A percentile compares a stretch with the other conserved stretches of the same genome.
phyloP scores from a whole-genome alignment of 1,139 yeast species.

The Geotrichum cucujoidarum region DNA sequence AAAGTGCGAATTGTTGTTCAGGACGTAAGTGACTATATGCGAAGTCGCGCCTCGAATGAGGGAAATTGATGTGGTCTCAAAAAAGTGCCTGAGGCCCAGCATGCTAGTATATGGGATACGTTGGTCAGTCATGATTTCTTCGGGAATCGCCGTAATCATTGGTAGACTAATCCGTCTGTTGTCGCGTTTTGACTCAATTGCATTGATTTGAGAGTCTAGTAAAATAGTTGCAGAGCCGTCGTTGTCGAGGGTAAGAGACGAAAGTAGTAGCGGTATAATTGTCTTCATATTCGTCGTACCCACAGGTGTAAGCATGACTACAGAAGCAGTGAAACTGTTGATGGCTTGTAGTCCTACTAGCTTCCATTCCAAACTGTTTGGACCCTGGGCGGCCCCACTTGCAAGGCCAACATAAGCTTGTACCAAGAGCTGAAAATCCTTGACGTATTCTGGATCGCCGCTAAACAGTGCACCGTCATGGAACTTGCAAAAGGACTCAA shows the following conservation, averaged over 20 bases:
- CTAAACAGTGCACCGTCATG: slow-evolving; percentile 66
- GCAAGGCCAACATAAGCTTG: slow-evolving; percentile 1
- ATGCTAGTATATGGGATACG: slow-evolving; percentile 23
- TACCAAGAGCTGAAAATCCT: slow-evolving; percentile 44
- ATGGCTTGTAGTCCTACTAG: slow-evolving; percentile 46
- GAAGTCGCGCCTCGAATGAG: slow-evolving; percentile 38
- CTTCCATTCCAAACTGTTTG: slow-evolving; percentile 48
- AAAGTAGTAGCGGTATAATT: slow-evolving; percentile 43
- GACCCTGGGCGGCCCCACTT: slow-evolving; percentile 38
- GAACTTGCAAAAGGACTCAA: slow-evolving; percentile 55
- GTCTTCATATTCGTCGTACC: slow-evolving; percentile 40
- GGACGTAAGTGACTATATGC: slow-evolving; percentile 34
- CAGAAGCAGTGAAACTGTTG: slow-evolving; percentile 43
- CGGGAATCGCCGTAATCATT: slow-evolving; percentile 7
- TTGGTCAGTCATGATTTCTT: slow-evolving; percentile 15
- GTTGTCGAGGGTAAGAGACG: slow-evolving; percentile 21
- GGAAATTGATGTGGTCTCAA: slow-evolving; percentile 37
- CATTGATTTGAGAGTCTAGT: slow-evolving; percentile 19
- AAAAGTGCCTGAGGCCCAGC: slow-evolving; percentile 37
- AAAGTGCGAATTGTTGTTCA: slow-evolving; percentile 1
- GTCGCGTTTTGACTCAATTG: slow-evolving; percentile 5
- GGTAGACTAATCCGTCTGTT: slow-evolving; percentile 8
- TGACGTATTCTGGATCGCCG: slow-evolving; percentile 63
- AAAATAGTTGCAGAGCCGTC: slow-evolving; percentile 23
- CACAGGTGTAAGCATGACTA: slow-evolving; percentile 39